Evolutionary conservation across 768 basidiomycete genomes (phyloP).

Genomic region (Termitomyces heimii): DNA sequence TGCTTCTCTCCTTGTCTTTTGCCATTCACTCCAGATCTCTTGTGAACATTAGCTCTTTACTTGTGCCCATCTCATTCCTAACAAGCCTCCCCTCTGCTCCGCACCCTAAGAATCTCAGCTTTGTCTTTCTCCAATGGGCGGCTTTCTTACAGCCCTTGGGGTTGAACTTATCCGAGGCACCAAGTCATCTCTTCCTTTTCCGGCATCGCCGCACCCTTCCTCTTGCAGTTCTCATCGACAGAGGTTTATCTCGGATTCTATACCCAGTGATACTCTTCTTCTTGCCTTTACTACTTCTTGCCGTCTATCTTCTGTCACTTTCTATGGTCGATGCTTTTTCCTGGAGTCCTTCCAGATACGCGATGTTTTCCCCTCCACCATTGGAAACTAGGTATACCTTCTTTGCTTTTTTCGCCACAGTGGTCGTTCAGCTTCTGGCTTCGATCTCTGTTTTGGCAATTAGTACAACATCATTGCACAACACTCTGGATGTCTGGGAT

Average conservation of each 20-base stretch:
- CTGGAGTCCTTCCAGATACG: background rate
- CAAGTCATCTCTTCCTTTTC: conserved; percentile 40
- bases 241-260: conserved; percentile 30
- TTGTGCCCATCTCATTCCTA: conserved; percentile 36
- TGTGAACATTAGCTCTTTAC: conserved; percentile 25
- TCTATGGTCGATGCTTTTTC: conserved; percentile 37
- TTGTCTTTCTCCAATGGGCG: conserved; percentile 33
- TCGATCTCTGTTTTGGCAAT: conserved; percentile 28
- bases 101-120: conserved; percentile 31
- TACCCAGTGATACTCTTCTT: conserved; percentile 40
- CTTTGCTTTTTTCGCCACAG: conserved; percentile 27
- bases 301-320: conserved; percentile 38
- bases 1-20: conserved; percentile 32
- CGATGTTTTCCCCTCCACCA: conserved; percentile 27
- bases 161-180: conserved; percentile 38
- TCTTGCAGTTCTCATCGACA: conserved; percentile 34
- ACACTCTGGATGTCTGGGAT: conserved; percentile 34
- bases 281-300: conserved; percentile 39
- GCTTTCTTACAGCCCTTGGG: conserved; percentile 35
- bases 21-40: conserved; percentile 26
- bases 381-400: conserved; percentile 42
- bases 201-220: conserved; percentile 35
- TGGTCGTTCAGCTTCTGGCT: conserved; percentile 27
- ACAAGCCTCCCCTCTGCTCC: conserved; percentile 36
- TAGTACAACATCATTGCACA: conserved; percentile 1